phyloP scores from a whole-genome alignment of 805 yeast species.

The Wickerhamomyces mucosus region DNA sequence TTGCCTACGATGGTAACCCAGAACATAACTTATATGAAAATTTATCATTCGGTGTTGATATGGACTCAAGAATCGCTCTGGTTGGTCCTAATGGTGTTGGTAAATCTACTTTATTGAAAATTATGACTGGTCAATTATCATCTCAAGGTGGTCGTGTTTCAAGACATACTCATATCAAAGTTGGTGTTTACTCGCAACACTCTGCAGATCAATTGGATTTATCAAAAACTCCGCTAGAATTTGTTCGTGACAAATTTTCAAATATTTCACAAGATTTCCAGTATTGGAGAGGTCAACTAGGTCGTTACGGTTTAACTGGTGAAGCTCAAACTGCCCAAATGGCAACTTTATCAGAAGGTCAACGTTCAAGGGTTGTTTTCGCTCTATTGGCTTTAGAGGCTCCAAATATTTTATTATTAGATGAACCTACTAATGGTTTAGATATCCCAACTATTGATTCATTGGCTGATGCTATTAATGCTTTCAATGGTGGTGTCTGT shows the following conservation, averaged over 20 bases:
- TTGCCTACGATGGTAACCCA: conserved; percentile 74
- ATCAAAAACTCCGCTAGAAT: conserved; percentile 91
- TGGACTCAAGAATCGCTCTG: conserved; percentile 97
- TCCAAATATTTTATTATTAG: conserved; percentile 90
- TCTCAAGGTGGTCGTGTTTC: conserved; percentile 94
- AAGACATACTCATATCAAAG: conserved; percentile 93
- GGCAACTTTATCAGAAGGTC: conserved; percentile 99
- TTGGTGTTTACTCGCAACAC: conserved; percentile 98
- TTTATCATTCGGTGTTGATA: conserved; percentile 96
- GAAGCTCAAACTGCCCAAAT: conserved; percentile 97
- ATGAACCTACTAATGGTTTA: conserved; percentile 99
- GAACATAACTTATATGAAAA: conserved; percentile 86
- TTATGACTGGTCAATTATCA: conserved; percentile 90
- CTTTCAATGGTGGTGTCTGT: conserved; percentile 95
- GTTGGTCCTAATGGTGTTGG: conserved; percentile 99
- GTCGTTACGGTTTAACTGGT: conserved; percentile 97
- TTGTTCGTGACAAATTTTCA: conserved; percentile 90
- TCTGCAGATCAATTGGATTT: conserved; percentile 97
- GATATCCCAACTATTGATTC: conserved; percentile 98
- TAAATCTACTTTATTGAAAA: conserved; percentile 88
- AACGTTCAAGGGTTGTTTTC: conserved; percentile 97
- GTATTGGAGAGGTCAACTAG: conserved; percentile 96
- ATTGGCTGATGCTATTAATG: conserved; percentile 90
- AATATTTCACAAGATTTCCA: conserved; percentile 93
- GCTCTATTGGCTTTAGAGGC: conserved; percentile 91